phyloP scores from a whole-genome alignment of 257 asterid species.

The Rauvolfia tetraphylla region DNA sequence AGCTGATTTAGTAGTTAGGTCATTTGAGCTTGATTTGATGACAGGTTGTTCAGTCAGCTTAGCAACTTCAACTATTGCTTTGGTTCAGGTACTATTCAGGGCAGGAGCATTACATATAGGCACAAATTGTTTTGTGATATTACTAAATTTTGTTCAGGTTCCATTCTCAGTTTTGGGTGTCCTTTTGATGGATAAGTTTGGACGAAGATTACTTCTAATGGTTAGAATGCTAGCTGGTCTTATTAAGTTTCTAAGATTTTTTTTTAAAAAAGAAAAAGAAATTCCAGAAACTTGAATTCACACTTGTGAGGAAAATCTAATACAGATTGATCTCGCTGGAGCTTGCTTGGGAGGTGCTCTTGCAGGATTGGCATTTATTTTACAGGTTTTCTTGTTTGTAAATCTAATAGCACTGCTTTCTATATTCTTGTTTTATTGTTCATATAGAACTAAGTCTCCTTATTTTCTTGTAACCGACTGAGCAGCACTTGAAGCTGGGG shows the following conservation, averaged over 20 bases:
- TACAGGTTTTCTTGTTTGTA: slow-evolving; percentile 19
- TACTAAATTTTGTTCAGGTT: not conserved
- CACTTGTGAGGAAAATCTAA: not conserved
- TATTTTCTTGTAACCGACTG: not conserved
- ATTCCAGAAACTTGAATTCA: not conserved
- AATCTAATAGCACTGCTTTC: not conserved
- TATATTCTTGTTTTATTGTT: no score
- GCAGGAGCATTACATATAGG: not conserved
- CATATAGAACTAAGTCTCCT: not conserved
- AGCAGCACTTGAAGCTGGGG: slow-evolving; percentile 8
- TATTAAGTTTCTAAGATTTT: not conserved
- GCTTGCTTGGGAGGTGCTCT: slow-evolving; percentile 30
- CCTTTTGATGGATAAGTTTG: slow-evolving; percentile 4
- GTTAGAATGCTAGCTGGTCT: not conserved
- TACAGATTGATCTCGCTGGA: slow-evolving; percentile 14
- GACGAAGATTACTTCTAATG: slow-evolving; percentile 6
- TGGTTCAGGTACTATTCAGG: slow-evolving; percentile 2
- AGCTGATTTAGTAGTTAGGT: not conserved
- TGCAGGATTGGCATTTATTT: slow-evolving; percentile 25
- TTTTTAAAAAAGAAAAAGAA: not conserved
- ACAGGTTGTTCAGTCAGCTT: slow-evolving; percentile 2
- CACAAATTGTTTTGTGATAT: not conserved
- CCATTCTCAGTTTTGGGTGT: not conserved
- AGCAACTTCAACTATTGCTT: not conserved
- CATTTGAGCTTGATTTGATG: not conserved